Conservation (phyloP, 495 filamentous ascomycete species). For the Aspergillus mulundensis region DNA sequence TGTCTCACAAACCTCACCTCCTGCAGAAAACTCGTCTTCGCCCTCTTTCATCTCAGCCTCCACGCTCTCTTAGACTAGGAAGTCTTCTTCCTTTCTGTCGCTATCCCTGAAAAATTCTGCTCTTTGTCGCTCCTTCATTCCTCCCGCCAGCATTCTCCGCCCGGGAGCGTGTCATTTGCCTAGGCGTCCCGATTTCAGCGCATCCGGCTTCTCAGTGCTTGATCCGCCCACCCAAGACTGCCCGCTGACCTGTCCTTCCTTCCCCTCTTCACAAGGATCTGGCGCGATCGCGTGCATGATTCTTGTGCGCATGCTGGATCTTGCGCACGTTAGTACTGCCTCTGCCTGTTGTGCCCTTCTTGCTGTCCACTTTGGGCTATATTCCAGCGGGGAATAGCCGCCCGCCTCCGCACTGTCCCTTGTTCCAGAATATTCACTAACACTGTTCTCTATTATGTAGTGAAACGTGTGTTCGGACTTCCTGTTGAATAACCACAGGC, state of each 20-base stretch:
- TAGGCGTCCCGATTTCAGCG: slow-evolving; percentile 14
- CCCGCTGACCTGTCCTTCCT: slow-evolving; percentile 6
- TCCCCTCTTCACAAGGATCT: neutral
- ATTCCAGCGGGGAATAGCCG: slow-evolving; percentile 9
- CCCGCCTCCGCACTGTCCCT: neutral
- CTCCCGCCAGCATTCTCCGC: slow-evolving; percentile 7
- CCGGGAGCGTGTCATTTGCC: slow-evolving; percentile 12
- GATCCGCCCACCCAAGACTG: slow-evolving; percentile 8
- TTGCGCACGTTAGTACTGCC: slow-evolving; percentile 1
- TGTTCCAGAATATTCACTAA: neutral
- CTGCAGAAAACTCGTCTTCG: slow-evolving; percentile 3
- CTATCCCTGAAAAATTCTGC: neutral
- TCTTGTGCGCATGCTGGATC: slow-evolving; percentile 6
- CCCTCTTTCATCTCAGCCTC: slow-evolving; percentile 1
- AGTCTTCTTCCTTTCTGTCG: slow-evolving; percentile 14
- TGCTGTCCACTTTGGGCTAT: slow-evolving; percentile 3
- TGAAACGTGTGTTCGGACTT: neutral
- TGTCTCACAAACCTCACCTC: neutral
- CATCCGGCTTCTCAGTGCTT: slow-evolving; percentile 10
- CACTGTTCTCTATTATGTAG: neutral
- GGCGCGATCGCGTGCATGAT: neutral
- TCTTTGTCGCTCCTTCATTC: slow-evolving; percentile 20
- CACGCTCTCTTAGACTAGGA: slow-evolving; percentile 17
- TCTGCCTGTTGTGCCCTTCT: neutral
- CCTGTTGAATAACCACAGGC: neutral